phyloP scores from a whole-genome alignment of 805 yeast genomes.

The Cyberlindnera bimundalis region DNA sequence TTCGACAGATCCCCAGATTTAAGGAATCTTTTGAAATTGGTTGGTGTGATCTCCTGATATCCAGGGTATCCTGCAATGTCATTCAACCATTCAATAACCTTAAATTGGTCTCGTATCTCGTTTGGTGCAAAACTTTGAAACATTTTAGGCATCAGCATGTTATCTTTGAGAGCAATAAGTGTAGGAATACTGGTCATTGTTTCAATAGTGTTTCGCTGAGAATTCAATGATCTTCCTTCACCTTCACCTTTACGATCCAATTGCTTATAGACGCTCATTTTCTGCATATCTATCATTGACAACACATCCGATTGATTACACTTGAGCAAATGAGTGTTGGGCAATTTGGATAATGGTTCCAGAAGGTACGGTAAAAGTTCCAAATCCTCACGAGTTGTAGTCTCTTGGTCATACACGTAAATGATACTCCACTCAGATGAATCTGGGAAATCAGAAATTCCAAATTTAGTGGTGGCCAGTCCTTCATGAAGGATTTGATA shows the following conservation, averaged over 20 bases:
- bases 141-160: conserved; percentile 46
- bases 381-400: conserved; percentile 57
- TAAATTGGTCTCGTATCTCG: conserved; percentile 51
- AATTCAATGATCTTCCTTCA: conserved; percentile 36
- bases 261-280: conserved; percentile 30
- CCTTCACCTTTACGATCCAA: conserved; percentile 41
- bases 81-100: conserved; percentile 48
- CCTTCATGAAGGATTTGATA: conserved; percentile 25
- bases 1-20: conserved; percentile 6
- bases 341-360: conserved; percentile 56
- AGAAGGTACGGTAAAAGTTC: conserved; percentile 56
- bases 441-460: conserved; percentile 8
- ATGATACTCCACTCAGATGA: conserved; percentile 50
- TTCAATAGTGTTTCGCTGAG: conserved; percentile 45
- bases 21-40: conserved; percentile 11
- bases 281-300: conserved; percentile 41
- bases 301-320: conserved; percentile 40
- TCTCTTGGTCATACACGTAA: conserved; percentile 48
- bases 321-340: conserved; percentile 51
- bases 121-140: conserved; percentile 62
- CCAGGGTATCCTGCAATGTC: conserved; percentile 43
- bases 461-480: conserved; percentile 6
- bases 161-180: conserved; percentile 56
- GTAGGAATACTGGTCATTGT: conserved; percentile 62
- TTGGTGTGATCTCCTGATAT: conserved; percentile 44